Conservation (phyloP, 352 stramenopile genomes). For the Thalassiosira delicatula region DNA sequence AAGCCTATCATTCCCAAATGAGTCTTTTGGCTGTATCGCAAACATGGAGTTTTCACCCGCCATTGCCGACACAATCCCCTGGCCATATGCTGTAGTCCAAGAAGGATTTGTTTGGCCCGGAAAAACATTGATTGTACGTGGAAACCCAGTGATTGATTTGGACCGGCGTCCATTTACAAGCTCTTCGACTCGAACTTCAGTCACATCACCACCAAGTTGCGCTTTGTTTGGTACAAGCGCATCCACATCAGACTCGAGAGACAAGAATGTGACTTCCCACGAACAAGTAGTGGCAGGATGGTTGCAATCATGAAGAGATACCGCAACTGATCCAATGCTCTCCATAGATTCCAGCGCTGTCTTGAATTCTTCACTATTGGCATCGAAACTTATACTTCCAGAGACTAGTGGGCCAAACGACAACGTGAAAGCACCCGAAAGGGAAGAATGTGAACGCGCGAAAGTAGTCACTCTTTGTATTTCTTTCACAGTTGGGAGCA, state of each 20-base stretch:
- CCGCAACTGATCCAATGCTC: constrained; percentile 55
- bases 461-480: constrained; percentile 85
- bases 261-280: constrained; percentile 80
- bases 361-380: constrained; percentile 69
- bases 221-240: constrained; percentile 55
- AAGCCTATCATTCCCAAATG: constrained; percentile 87
- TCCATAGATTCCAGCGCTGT: constrained; percentile 81
- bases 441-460: constrained; percentile 48
- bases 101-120: constrained; percentile 67
- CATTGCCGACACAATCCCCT: constrained; percentile 88
- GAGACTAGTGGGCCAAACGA: constrained; percentile 62
- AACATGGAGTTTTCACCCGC: constrained; percentile 89
- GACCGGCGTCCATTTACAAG: constrained; percentile 53
- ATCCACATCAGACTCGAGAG: constrained; percentile 57
- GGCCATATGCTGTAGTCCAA: constrained; percentile 76
- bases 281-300: constrained; percentile 66
- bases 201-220: constrained; percentile 64
- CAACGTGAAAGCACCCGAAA: constrained; percentile 86
- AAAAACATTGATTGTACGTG: constrained; percentile 86
- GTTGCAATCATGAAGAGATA: constrained; percentile 56
- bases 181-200: constrained; percentile 68
- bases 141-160: constrained; percentile 87
- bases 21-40: constrained; percentile 92
- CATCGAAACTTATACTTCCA: constrained; percentile 86
- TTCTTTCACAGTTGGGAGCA: constrained; percentile 84